Conservation (phyloP, 2,329 filamentous ascomycete species). For the Ophiognomonia clavigignenti-juglandacearum region DNA sequence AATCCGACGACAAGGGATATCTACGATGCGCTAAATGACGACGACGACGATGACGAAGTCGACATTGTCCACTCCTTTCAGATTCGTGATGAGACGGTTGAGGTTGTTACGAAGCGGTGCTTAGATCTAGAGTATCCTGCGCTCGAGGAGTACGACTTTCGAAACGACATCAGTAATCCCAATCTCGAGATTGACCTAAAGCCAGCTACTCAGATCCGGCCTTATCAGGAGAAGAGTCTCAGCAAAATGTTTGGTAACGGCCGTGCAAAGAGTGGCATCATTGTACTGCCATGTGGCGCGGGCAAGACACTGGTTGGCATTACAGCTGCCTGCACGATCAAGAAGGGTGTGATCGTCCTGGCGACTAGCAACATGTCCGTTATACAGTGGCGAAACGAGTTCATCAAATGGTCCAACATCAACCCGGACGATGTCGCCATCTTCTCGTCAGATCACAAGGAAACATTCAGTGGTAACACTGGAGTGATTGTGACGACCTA, state of each 20-base stretch:
- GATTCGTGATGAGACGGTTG: slow-evolving; percentile 76
- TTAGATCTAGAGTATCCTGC: slow-evolving; percentile 81
- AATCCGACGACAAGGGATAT: slow-evolving; percentile 61
- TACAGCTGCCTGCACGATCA: slow-evolving; percentile 94
- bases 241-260: slow-evolving; percentile 99
- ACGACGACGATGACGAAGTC: slow-evolving; percentile 75
- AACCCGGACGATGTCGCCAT: slow-evolving; percentile 88
- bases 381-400: slow-evolving; percentile 93
- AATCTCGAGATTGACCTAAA: slow-evolving; percentile 91
- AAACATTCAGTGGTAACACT: slow-evolving; percentile 76
- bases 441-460: slow-evolving; percentile 91
- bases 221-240: slow-evolving; percentile 95
- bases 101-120: slow-evolving; percentile 84
- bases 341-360: slow-evolving; percentile 91
- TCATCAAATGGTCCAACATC: slow-evolving; percentile 96
- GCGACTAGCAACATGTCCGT: slow-evolving; percentile 98
- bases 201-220: slow-evolving; percentile 81
- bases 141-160: slow-evolving; percentile 95
- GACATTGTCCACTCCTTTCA: slow-evolving; percentile 92
- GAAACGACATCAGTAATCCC: slow-evolving; percentile 82
- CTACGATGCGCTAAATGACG: slow-evolving; percentile 67
- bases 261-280: slow-evolving; percentile 93
- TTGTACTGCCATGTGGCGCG: slow-evolving; percentile 92
- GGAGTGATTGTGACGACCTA: slow-evolving; percentile 98
- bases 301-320: slow-evolving; percentile 98